phyloP scores from a whole-genome alignment of 306 rosid genomes.

The Prinsepia uniflora region DNA sequence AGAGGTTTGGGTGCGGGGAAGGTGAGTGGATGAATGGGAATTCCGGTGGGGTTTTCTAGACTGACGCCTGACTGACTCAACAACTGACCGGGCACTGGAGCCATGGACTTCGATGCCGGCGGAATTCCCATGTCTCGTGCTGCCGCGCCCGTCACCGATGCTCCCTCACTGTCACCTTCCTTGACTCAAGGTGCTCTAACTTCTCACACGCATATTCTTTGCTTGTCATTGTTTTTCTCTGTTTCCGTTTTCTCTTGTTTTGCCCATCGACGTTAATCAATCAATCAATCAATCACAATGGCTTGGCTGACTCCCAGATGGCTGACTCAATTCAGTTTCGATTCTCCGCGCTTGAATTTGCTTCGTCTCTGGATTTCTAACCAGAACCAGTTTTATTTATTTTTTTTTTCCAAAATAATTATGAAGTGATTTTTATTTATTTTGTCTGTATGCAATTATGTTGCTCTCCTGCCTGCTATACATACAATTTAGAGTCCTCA shows the following conservation, averaged over 20 bases:
- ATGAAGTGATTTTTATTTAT: neutral
- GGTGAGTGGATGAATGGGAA: conserved; percentile 34
- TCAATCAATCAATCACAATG: conserved; percentile 1
- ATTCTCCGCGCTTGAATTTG: neutral
- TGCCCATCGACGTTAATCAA: conserved; percentile 2
- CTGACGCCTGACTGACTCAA: conserved; percentile 16
- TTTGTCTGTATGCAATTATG: neutral
- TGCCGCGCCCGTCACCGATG: conserved; percentile 49
- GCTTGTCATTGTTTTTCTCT: neutral
- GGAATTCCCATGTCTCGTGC: conserved; percentile 60
- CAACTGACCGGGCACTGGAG: conserved; percentile 24
- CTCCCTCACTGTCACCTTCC: conserved; percentile 41
- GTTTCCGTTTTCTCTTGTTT: neutral
- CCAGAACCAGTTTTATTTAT: neutral
- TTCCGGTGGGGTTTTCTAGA: conserved; percentile 29
- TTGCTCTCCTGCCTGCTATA: neutral
- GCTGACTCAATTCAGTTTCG: conserved; percentile 16
- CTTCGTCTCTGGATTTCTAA: neutral
- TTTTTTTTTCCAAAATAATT: neutral
- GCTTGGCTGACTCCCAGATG: neutral
- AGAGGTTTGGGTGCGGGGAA: neutral
- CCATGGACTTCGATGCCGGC: conserved; percentile 82
- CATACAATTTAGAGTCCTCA: neutral
- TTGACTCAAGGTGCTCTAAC: conserved; percentile 42
- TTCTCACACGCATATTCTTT: neutral